Evolutionary conservation across 1,284 basidiomycete genomes (phyloP), one percentile per base, ranked within the genome.

Genomic region (Pholiota adiposa): DNA sequence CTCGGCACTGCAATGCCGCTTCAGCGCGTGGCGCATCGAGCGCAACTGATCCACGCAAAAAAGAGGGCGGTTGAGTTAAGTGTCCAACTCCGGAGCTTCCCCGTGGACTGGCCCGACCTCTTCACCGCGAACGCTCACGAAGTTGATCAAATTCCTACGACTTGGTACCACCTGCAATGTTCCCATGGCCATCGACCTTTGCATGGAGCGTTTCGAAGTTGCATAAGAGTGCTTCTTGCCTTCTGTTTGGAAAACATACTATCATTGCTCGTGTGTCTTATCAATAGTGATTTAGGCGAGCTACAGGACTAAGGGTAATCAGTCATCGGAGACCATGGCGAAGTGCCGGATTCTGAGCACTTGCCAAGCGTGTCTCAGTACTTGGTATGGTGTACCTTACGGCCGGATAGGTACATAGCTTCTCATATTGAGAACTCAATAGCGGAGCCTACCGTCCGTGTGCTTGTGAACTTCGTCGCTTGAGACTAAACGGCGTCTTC

Each of bases 381-480:
- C 14, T 27, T 23, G 1, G 41, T 21, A 43, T 18, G n/a, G 21
- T 19, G 41, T 43, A 23, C 3, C 23, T 46, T 46, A 46, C 44
- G 21, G 23, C 44, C 25, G 44, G 27, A 46, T 23, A 29, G 23
- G 23, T n/a, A 27, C 23, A n/a, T n/a, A n/a, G n/a, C 44, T 46
- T 46, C 44, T 25, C 44, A 16, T 23, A 27, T 25, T 23, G 2
- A 25, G 23, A 46, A 46, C 12, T 29, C 11, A 46, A 46, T 27
- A 7, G 21, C 25, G 23, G 43, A 27, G 25, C 43, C 21, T 43
- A 25, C 9, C 23, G 11, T 27, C 12, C 43, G 43, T 46, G 43
- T 25, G 44, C 44, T 46, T 46, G 44, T 23, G 44, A 46, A 46
- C n/a, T n/a, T n/a, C n/a, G 25, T 46, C 44, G 44, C 44, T 46